phyloP scores from a whole-genome alignment of 2,329 filamentous ascomycete genomes.

The Ophiostoma tasmaniense region DNA sequence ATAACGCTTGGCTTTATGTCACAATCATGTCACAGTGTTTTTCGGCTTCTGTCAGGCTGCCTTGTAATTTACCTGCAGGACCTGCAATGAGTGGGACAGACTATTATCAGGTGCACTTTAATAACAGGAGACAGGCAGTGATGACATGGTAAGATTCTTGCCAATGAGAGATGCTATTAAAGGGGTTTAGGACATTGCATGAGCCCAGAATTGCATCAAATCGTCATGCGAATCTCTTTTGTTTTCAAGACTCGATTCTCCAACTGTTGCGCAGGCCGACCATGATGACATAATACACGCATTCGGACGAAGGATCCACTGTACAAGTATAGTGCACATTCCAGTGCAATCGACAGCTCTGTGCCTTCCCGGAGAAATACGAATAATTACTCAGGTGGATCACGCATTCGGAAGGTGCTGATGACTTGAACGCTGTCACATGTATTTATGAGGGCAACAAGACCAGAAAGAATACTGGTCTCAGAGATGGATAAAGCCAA shows the following conservation, averaged over 20 bases:
- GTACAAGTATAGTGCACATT: background rate
- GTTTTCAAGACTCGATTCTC: background rate
- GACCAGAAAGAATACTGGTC: background rate
- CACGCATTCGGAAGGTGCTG: background rate
- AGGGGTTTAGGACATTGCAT: background rate
- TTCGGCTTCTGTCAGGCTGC: background rate
- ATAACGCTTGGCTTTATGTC: background rate
- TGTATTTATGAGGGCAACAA: background rate
- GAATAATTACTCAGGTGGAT: background rate
- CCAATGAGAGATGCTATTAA: background rate
- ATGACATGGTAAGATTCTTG: background rate
- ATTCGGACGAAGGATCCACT: background rate
- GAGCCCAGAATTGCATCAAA: background rate
- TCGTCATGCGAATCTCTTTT: no score
- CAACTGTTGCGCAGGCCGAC: background rate
- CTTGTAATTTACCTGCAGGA: background rate
- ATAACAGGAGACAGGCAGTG: background rate
- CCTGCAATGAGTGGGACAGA: background rate
- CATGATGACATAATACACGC: background rate
- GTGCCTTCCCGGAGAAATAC: background rate
- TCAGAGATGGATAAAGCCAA: background rate
- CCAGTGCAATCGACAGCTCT: background rate
- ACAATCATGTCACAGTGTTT: background rate
- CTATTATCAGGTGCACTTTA: background rate
- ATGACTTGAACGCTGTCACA: background rate